These are phyloP conservation scores for Podospora comata DNA, from an alignment of 495 filamentous ascomycete genomes.

Conservation along the genomic window DNA sequence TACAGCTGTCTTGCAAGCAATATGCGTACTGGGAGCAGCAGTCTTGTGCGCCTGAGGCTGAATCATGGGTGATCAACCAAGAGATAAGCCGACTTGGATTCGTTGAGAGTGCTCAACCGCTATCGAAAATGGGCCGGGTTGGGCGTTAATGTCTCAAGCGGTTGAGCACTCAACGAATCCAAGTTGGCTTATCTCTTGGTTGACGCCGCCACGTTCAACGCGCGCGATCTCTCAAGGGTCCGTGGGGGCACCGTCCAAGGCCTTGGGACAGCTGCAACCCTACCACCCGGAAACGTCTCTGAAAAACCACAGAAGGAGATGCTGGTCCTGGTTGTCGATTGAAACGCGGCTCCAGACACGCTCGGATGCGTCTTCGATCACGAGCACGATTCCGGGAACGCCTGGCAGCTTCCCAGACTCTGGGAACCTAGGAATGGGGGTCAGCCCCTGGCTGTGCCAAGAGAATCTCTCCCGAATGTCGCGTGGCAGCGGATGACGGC, in stretches of 20 bases:
- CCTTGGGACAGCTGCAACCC: slow-evolving; percentile 8
- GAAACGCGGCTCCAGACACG: slow-evolving; percentile 8
- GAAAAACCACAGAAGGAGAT: background rate
- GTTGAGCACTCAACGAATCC: too few relatives aligned
- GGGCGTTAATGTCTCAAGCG: too few relatives aligned
- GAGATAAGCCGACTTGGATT: too few relatives aligned
- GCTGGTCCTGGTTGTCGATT: background rate
- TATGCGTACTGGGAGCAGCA: too few relatives aligned
- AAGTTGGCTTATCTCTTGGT: too few relatives aligned
- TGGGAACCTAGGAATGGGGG: too few relatives aligned
- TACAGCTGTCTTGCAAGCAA: too few relatives aligned
- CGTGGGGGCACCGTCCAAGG: background rate
- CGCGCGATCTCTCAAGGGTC: background rate
- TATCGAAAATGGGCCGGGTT: too few relatives aligned
- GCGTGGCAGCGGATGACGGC: slow-evolving; percentile 5
- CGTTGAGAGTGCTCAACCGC: too few relatives aligned
- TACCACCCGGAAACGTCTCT: background rate
- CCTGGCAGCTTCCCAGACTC: background rate
- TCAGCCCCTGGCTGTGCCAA: background rate
- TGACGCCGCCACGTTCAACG: too few relatives aligned
- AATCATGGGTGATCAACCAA: too few relatives aligned
- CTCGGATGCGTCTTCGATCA: slow-evolving; percentile 2
- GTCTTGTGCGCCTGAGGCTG: too few relatives aligned
- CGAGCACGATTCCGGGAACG: background rate
- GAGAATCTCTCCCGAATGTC: slow-evolving; percentile 7